These are phyloP conservation scores for Cryptosporidium canis DNA, from an alignment of 169 alveolate genomes.

Conservation along the genomic window DNA sequence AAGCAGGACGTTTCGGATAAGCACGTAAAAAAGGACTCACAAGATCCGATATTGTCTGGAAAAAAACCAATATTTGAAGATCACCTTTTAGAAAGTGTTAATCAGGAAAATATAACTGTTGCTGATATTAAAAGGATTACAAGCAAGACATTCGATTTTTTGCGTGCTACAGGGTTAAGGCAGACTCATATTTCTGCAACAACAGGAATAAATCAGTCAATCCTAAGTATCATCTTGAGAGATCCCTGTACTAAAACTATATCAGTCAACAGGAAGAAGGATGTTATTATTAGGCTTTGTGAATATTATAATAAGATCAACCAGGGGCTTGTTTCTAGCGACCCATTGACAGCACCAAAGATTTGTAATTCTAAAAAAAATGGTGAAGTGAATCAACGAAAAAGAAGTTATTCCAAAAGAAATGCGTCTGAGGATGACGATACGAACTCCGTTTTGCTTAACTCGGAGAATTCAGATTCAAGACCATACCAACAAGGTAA, in stretches of 20 bases:
- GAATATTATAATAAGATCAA: slow-evolving; percentile 47
- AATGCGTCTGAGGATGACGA: not conserved
- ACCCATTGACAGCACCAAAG: slow-evolving; percentile 71
- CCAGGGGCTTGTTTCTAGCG: slow-evolving; percentile 37
- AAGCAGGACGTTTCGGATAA: not conserved
- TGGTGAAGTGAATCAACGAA: not conserved
- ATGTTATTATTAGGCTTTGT: slow-evolving; percentile 34
- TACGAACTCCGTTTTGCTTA: not conserved
- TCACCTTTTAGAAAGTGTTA: slow-evolving; percentile 7
- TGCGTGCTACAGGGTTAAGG: slow-evolving; percentile 47
- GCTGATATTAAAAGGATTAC: slow-evolving; percentile 58
- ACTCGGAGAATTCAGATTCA: not conserved
- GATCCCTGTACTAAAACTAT: slow-evolving; percentile 43
- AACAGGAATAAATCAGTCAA: slow-evolving; percentile 67
- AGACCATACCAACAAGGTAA: not conserved
- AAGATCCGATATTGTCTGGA: not conserved
- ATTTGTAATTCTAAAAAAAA: slow-evolving; percentile 23
- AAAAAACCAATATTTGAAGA: slow-evolving; percentile 42
- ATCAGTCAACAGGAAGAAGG: slow-evolving; percentile 42
- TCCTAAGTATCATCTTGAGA: slow-evolving; percentile 29
- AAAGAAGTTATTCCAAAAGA: slow-evolving; percentile 8
- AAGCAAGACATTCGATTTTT: slow-evolving; percentile 50
- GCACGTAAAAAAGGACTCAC: not conserved
- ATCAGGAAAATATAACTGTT: slow-evolving; percentile 12
- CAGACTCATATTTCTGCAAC: slow-evolving; percentile 68